Base-by-base conservation (phyloP, 495 filamentous ascomycete genomes). In the Penicillium paradoxum region DNA sequence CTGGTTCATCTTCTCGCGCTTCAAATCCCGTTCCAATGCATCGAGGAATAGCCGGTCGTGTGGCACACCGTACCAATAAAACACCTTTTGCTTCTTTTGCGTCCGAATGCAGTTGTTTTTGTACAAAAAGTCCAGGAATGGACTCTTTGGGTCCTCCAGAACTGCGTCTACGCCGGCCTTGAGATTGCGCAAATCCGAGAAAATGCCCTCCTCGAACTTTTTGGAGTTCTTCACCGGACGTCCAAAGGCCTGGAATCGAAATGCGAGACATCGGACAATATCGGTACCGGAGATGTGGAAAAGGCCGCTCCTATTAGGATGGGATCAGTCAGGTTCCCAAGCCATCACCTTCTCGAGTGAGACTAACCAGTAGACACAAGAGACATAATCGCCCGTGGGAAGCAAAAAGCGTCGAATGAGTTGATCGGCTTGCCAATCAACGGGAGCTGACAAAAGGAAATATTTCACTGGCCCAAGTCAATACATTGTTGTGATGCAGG, bases 101-200 rank as follows among this genome's bases (percentile, higher is more conserved):
- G 93, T 98, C 57, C 93, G 83, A 62, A 98, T 98, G 81, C 93
- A 98, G 73, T 98, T 98, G 79, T 98, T 97, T 81, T 98, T 98
- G 79, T 97, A 98, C 44, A 98, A 79, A 73, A 97, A 98, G 68
- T 98, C 93, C 45, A 98, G 81, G 74, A 98, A 98, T 2, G 89
- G 83, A 75, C 92, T 97, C 79, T 98, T 98, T 32, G 93, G 93
- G 72, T 98, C 93, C 73, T 98, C 93, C 33, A 98, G 85, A 21
- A 92, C 96, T n/a, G 93, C 93, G 79, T 98, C 93, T 64, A 91
- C 97, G 45, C 93, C 93, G 50, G 93, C 91, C 73, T 98, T 98
- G 54, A 98, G 79, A 66, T 98, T 98, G 68, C 93, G 89, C 70
- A 98, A 77, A 67, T 98, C 93, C 30, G 93, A 98, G 76, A 98